These are phyloP conservation scores for Pichia rugopelliculosa DNA, from an alignment of 805 yeast species.

Conservation along the genomic window DNA sequence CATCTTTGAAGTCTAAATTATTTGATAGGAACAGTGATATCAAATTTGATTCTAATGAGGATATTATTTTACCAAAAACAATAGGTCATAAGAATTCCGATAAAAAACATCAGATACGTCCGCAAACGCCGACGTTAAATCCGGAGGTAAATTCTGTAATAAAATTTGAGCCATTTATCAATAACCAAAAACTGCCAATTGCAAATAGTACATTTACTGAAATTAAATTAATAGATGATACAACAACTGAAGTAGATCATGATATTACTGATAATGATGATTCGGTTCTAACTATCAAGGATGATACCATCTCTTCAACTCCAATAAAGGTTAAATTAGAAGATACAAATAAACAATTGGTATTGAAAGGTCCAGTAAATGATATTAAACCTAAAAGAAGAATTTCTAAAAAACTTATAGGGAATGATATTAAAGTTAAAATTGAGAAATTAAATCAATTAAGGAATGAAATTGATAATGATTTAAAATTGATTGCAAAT, in stretches of 20 bases:
- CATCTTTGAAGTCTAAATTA: conserved; percentile 9
- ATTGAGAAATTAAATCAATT: background rate
- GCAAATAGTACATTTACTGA: conserved; percentile 5
- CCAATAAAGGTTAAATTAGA: background rate
- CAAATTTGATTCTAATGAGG: conserved; percentile 4
- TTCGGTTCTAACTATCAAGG: background rate
- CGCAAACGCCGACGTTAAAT: background rate
- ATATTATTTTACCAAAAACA: no score
- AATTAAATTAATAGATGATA: background rate
- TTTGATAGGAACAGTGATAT: conserved; percentile 8
- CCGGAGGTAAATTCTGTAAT: background rate
- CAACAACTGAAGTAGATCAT: background rate
- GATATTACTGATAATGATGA: background rate
- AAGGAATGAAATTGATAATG: conserved; percentile 1
- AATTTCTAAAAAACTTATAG: background rate
- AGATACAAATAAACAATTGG: background rate
- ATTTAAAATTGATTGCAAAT: background rate
- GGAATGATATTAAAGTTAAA: conserved; percentile 3
- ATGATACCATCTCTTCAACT: background rate
- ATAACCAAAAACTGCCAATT: background rate
- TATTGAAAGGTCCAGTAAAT: background rate
- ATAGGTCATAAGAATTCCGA: background rate
- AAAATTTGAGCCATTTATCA: background rate
- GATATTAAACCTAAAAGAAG: background rate
- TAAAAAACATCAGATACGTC: background rate